These are phyloP conservation scores for Ascochyta koolunga DNA, from an alignment of 2,329 filamentous ascomycete species.

Conservation along the genomic window DNA sequence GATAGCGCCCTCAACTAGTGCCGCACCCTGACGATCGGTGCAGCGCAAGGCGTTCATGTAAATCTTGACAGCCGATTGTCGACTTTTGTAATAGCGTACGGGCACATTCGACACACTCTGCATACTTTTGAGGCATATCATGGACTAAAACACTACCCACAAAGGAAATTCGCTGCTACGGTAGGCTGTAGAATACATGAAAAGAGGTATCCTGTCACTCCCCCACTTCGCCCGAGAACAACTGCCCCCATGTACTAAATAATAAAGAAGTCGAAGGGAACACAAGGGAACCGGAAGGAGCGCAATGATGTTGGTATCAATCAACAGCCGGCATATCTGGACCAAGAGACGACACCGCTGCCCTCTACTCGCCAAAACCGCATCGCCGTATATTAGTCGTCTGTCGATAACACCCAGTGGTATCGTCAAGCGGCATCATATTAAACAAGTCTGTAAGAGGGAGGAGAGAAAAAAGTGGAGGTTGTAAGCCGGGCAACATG, in stretches of 20 bases:
- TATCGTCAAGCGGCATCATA: slow-evolving; percentile 48
- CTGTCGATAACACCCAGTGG: slow-evolving; percentile 49
- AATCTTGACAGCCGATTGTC: slow-evolving; percentile 10
- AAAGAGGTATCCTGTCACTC: slow-evolving; percentile 43
- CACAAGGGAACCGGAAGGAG: slow-evolving; percentile 45
- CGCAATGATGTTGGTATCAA: slow-evolving; percentile 54
- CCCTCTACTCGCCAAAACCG: slow-evolving; percentile 36
- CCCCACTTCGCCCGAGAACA: slow-evolving; percentile 38
- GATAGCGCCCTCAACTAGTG: slow-evolving; percentile 21
- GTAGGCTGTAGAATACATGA: slow-evolving; percentile 52
- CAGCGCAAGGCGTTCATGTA: slow-evolving; percentile 18
- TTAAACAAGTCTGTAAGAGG: slow-evolving; percentile 51
- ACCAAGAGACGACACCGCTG: slow-evolving; percentile 43
- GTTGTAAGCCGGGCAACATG: slow-evolving; percentile 36
- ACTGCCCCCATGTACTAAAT: slow-evolving; percentile 46
- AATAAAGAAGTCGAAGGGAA: slow-evolving; percentile 43
- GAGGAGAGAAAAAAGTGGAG: slow-evolving; percentile 43
- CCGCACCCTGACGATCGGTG: slow-evolving; percentile 38
- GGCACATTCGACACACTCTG: background rate
- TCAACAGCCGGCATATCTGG: slow-evolving; percentile 50
- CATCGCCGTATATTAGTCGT: slow-evolving; percentile 46
- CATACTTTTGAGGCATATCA: background rate
- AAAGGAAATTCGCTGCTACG: slow-evolving; percentile 51
- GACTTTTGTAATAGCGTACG: background rate
- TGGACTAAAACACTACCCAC: slow-evolving; percentile 22